These are phyloP conservation scores for Silene latifolia DNA, from an alignment of 148 eudicot genomes.

Conservation along the genomic window DNA sequence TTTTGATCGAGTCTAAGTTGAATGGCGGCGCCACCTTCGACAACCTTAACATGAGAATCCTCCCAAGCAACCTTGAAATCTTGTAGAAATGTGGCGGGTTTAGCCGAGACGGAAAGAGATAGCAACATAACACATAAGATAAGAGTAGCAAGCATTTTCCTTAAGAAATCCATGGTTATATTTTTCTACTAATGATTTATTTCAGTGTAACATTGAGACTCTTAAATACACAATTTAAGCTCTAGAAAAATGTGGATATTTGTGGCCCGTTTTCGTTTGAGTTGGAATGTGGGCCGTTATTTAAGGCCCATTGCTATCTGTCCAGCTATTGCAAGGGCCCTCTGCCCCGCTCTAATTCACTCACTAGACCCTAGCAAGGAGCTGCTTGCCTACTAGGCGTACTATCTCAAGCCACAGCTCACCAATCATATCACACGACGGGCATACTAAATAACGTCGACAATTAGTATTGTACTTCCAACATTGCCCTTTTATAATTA, in stretches of 20 bases:
- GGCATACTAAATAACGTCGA: neutral
- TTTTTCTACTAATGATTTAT: neutral
- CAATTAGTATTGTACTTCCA: no score
- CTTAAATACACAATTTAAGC: constrained; percentile 11
- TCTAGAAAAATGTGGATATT: neutral
- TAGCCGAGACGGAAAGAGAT: constrained; percentile 17
- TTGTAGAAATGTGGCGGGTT: constrained; percentile 68
- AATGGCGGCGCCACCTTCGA: constrained; percentile 69
- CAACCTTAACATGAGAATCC: constrained; percentile 53
- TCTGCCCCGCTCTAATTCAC: constrained; percentile 30
- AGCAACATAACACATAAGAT: constrained; percentile 3
- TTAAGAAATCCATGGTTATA: neutral
- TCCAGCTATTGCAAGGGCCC: constrained; percentile 68
- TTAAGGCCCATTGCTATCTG: constrained; percentile 30
- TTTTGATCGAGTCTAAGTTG: constrained; percentile 71
- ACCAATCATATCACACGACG: neutral
- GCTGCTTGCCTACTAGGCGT: neutral
- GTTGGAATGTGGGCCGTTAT: constrained; percentile 18
- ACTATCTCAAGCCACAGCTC: neutral
- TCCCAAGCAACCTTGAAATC: constrained; percentile 73
- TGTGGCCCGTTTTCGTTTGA: neutral
- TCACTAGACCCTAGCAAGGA: neutral
- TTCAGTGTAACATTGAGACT: neutral
- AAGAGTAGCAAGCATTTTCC: neutral
- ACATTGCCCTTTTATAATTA: no score